A percentile compares a stretch with the other conserved stretches of the same genome.
Conservation (phyloP, 139 green algal species). For the Asterochloris erici region DNA sequence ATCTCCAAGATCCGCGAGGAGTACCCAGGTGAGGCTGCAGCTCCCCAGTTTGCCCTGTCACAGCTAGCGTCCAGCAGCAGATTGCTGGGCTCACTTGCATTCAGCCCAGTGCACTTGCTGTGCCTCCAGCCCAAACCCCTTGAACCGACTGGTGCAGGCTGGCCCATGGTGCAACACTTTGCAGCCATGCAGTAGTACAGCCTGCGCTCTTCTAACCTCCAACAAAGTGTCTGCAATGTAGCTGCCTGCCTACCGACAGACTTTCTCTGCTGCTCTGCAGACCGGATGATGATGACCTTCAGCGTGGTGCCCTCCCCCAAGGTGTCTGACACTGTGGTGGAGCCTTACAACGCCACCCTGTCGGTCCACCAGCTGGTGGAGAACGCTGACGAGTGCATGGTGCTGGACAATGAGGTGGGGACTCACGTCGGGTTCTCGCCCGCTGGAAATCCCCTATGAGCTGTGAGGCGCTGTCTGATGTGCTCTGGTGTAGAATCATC, state of each 20-base stretch:
- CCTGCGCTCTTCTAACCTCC: too few relatives aligned
- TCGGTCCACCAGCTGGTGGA: conserved; percentile 99
- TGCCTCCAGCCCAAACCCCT: background rate
- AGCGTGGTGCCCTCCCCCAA: conserved; percentile 99
- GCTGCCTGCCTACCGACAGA: background rate
- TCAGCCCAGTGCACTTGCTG: background rate
- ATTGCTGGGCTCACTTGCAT: background rate
- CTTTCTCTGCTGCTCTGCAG: conserved; percentile 16
- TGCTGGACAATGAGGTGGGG: conserved; percentile 91
- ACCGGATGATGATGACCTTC: conserved; percentile 99
- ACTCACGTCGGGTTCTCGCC: conserved; percentile 60
- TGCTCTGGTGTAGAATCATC: too few relatives aligned
- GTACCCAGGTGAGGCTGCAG: conserved; percentile 57
- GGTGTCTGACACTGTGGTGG: conserved; percentile 99
- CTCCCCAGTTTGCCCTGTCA: background rate
- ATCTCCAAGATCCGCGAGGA: conserved; percentile 99
- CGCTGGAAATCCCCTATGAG: too few relatives aligned
- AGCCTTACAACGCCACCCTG: conserved; percentile 99
- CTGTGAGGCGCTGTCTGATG: too few relatives aligned
- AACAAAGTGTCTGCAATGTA: background rate
- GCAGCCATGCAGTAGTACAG: too few relatives aligned
- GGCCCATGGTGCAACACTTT: too few relatives aligned
- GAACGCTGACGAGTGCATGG: conserved; percentile 99
- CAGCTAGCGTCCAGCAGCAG: background rate
- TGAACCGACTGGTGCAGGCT: too few relatives aligned